These are phyloP conservation scores for Tetrahymena elliotti DNA, from an alignment of 73 alveolate species.

Conservation along the genomic window DNA sequence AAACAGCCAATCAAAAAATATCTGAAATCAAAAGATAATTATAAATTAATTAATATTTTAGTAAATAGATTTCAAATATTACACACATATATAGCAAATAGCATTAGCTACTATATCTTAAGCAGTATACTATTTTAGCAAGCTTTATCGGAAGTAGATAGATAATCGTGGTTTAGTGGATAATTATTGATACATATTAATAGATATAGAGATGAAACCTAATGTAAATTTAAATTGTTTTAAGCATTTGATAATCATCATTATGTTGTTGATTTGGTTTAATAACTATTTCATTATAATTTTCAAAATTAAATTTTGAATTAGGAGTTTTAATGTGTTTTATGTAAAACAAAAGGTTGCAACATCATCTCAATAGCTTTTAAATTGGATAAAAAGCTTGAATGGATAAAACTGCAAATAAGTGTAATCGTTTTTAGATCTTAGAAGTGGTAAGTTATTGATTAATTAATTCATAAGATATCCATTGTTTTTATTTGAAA, in stretches of 20 bases:
- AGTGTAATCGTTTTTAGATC: not conserved
- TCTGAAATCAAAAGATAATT: not conserved
- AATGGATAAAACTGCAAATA: not conserved
- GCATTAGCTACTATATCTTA: not conserved
- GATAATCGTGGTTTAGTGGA: not conserved
- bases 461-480: not conserved
- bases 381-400: not conserved
- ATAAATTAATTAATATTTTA: not conserved
- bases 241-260: no score
- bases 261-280: not conserved
- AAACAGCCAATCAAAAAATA: not conserved
- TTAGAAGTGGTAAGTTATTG: not conserved
- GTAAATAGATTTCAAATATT: not conserved
- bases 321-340: not conserved
- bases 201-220: not conserved
- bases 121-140: not conserved
- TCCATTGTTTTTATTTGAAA: not conserved
- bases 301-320: not conserved
- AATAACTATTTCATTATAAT: not conserved
- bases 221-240: not conserved
- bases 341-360: not conserved
- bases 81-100: not conserved
- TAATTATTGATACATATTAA: not conserved
- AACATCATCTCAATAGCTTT: not conserved
- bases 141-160: not conserved